Conservation (phyloP, 2,329 filamentous ascomycete species). For the Penicillium italicum region DNA sequence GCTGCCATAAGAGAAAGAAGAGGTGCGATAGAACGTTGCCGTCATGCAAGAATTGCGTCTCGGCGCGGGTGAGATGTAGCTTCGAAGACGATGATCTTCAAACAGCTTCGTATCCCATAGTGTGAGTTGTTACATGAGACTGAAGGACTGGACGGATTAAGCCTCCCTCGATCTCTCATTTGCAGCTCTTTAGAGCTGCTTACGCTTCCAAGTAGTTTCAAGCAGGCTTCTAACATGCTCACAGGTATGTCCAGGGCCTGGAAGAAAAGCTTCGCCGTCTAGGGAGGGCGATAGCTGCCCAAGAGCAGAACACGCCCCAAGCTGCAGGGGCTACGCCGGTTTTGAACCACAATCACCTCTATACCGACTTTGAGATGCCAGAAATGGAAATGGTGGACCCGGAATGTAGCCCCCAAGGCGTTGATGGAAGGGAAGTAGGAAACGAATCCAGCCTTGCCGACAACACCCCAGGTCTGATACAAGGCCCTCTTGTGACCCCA, state of each 20-base stretch:
- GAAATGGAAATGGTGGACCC: neutral
- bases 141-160: neutral
- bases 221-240: neutral
- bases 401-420: neutral
- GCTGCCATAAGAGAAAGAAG: conserved; percentile 46
- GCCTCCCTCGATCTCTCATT: neutral
- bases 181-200: neutral
- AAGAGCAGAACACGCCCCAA: neutral
- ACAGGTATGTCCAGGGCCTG: neutral
- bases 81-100: conserved; percentile 41
- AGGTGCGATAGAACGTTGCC: conserved; percentile 42
- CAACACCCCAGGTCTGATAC: neutral
- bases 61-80: conserved; percentile 40
- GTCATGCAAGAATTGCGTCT: conserved; percentile 39
- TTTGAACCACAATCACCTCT: neutral
- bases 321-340: neutral
- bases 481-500: neutral
- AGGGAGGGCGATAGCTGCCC: neutral
- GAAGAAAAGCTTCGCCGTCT: neutral
- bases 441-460: neutral
- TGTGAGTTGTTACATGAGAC: conserved; percentile 27
- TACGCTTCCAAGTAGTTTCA: neutral
- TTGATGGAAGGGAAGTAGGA: neutral
- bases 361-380: neutral
- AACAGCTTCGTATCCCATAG: conserved; percentile 41